Evolutionary conservation across 768 basidiomycete genomes (phyloP).

Genomic region (Hygrophorus pudorinus): DNA sequence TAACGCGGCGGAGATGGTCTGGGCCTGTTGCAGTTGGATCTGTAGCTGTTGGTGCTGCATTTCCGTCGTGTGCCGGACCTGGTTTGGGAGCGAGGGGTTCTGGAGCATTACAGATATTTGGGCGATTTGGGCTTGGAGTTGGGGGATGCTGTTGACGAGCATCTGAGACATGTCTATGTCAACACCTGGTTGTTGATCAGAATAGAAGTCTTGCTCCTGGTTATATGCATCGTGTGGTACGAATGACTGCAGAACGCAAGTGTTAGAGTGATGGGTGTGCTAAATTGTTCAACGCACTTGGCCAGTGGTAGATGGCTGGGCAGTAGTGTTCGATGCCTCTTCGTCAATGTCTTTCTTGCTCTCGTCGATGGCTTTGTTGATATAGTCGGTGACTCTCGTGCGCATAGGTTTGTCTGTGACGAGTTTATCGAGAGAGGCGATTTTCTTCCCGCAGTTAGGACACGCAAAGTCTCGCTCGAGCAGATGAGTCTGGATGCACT

Average conservation of each 20-base stretch:
- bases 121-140: constrained; percentile 77
- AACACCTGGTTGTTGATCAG: constrained; percentile 57
- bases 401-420: constrained; percentile 71
- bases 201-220: constrained; percentile 56
- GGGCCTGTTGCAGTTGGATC: constrained; percentile 71
- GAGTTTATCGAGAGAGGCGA: constrained; percentile 84
- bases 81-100: constrained; percentile 61
- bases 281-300: constrained; percentile 24
- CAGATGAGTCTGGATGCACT: constrained; percentile 91
- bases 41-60: constrained; percentile 77
- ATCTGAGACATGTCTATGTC: constrained; percentile 62
- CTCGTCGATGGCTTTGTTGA: constrained; percentile 72
- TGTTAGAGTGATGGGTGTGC: not conserved
- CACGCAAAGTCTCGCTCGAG: constrained; percentile 94
- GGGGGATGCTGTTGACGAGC: constrained; percentile 66
- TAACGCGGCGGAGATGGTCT: constrained; percentile 57
- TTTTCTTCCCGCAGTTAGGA: constrained; percentile 81
- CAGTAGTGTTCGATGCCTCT: constrained; percentile 19
- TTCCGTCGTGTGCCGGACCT: constrained; percentile 71
- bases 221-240: constrained; percentile 13
- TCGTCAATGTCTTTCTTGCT: constrained; percentile 56
- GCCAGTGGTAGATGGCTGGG: constrained; percentile 17
- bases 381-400: constrained; percentile 69
- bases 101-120: constrained; percentile 75
- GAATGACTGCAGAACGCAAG: constrained; percentile 8